Percentiles rank a stretch among this genome's conserved stretches.
These are phyloP conservation scores for Amaranthus tricolor DNA, from an alignment of 179 eudicot species.

Conservation along the genomic window DNA sequence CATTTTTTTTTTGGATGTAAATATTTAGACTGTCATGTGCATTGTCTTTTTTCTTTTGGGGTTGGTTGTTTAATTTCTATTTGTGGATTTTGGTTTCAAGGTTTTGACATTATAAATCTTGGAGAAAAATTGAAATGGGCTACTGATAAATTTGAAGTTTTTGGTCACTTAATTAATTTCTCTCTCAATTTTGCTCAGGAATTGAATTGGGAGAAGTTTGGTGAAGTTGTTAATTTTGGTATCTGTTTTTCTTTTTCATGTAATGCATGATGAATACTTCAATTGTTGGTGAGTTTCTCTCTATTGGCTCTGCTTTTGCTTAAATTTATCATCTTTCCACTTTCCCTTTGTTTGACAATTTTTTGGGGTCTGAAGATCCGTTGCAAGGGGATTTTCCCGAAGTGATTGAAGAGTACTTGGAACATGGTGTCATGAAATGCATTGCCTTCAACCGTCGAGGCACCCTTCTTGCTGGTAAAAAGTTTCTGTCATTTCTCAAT, in stretches of 20 bases:
- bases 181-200: too few relatives aligned
- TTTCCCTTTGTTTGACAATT: not conserved
- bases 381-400: conserved; percentile 97
- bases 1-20: too few relatives aligned
- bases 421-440: conserved; percentile 88
- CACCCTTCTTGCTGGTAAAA: conserved; percentile 93
- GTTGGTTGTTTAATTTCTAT: too few relatives aligned
- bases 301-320: not conserved
- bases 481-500: not conserved
- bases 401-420: conserved; percentile 91
- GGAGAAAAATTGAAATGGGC: not conserved
- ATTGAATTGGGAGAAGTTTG: too few relatives aligned
- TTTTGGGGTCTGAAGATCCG: conserved; percentile 56
- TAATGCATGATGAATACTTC: conserved; percentile 7
- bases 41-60: too few relatives aligned
- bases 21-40: too few relatives aligned
- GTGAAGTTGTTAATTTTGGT: not conserved
- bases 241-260: not conserved
- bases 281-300: conserved; percentile 7
- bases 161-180: not conserved
- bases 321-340: not conserved
- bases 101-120: too few relatives aligned
- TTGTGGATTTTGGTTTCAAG: too few relatives aligned
- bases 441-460: conserved; percentile 96
- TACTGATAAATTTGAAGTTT: not conserved